Evolutionary conservation across 2,329 filamentous ascomycete species (phyloP), one percentile per base, ranked within the genome.

Genomic region (Calonectria leucothoes): DNA sequence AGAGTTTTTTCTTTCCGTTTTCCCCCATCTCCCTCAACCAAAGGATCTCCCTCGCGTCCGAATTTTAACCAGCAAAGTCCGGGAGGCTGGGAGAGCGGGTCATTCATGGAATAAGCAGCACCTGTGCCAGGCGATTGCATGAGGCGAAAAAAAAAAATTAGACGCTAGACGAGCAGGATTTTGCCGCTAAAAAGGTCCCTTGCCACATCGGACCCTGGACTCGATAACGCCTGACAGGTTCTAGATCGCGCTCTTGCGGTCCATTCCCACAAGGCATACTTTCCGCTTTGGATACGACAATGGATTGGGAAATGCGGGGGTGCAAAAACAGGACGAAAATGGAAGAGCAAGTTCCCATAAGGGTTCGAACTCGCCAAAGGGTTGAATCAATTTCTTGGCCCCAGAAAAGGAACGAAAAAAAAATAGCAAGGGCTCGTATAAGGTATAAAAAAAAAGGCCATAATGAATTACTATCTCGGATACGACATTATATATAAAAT

Each of bases 61-160:
- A 25, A 57, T 23, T 57, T 57, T 57, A 35, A n/a, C 52, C 23
- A 23, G n/a, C 23, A n/a, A 17, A 15, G 10, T 52, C 55, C 17
- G 10, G 55, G 55, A 59, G 55, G 55, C n/a, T 59, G 55, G 55
- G 31, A 59, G 51, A 59, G 55, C 55, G 55, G 55, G 55, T 59
- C 55, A 14, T 35, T 27, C 55, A 59, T n/a, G 33, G 55, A 59
- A 59, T 59, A 59, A 59, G 55, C 49, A 52, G 49, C 25, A 8
- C 33, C 55, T 45, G 55, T 59, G 55, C 55, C 55, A 59, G 55
- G 25, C 55, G 31, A 27, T 39, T 59, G 55, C 55, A 59, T 39
- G 33, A 59, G n/a, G 39, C 20, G 39, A 39, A 17, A 45, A 45
- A 45, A 45, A 39, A 25, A 37, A 37, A 59, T 25, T 25, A 59